These are phyloP conservation scores for Nematodospora anomalae DNA, from an alignment of 1,139 yeast species.

Conservation along the genomic window DNA sequence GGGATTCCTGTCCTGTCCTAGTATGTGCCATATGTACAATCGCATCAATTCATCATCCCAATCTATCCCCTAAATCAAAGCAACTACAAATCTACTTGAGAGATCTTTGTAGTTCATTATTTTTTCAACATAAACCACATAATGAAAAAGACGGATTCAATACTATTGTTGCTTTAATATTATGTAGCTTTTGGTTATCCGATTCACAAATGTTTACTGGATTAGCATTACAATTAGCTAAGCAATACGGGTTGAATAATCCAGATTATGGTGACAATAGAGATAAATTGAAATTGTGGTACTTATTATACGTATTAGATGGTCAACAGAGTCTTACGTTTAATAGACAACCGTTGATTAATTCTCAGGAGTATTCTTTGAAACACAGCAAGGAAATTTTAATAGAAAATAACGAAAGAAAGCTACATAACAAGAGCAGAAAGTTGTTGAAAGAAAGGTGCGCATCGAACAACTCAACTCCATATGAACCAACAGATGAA, in stretches of 20 bases:
- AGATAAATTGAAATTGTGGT: constrained; percentile 63
- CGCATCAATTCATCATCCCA: constrained; percentile 62
- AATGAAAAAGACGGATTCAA: constrained; percentile 55
- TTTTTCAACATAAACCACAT: constrained; percentile 42
- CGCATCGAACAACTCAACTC: constrained; percentile 1
- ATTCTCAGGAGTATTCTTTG: constrained; percentile 45
- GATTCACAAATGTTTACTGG: constrained; percentile 68
- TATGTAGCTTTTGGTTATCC: constrained; percentile 71
- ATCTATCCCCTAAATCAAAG: constrained; percentile 35
- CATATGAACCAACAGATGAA: constrained; percentile 9
- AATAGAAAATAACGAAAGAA: constrained; percentile 9
- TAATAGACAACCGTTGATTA: constrained; percentile 56
- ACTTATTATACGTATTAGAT: constrained; percentile 63
- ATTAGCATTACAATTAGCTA: constrained; percentile 63
- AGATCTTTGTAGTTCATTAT: constrained; percentile 44
- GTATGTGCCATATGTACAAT: constrained; percentile 64
- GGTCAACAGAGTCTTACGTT: constrained; percentile 69
- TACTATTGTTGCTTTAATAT: constrained; percentile 60
- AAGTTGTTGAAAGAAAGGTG: constrained; percentile 5
- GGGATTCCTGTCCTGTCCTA: constrained; percentile 59
- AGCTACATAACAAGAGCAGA: constrained; percentile 3
- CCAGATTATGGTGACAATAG: constrained; percentile 29
- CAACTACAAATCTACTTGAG: constrained; percentile 45
- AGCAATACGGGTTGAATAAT: constrained; percentile 50
- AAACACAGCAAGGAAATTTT: constrained; percentile 41